These are phyloP conservation scores for Calamus simplicifolius DNA, from an alignment of 176 grass and related monocot genomes.

Conservation along the genomic window DNA sequence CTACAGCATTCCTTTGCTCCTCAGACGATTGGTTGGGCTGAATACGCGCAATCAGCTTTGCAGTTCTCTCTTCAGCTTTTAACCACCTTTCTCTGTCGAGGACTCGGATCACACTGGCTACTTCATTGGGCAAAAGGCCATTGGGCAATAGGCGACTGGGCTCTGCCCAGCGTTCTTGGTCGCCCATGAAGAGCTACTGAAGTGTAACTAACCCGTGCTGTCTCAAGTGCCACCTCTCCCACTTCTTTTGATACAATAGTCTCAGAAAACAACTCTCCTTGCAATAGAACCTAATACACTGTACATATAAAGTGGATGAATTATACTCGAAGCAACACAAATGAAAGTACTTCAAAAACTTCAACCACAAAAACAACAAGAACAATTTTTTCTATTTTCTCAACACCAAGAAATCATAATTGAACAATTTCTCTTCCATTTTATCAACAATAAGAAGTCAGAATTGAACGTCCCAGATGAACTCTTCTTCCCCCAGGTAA, in stretches of 20 bases:
- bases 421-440: too few relatives aligned
- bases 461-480: too few relatives aligned
- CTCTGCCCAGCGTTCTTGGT: slow-evolving; percentile 16
- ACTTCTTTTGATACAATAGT: neutral
- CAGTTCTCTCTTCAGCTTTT: slow-evolving; percentile 48
- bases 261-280: neutral
- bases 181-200: slow-evolving; percentile 9
- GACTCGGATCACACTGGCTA: slow-evolving; percentile 28
- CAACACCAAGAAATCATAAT: too few relatives aligned
- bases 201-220: neutral
- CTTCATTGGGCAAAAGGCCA: slow-evolving; percentile 62
- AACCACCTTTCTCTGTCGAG: slow-evolving; percentile 58
- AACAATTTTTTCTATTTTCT: too few relatives aligned
- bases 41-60: slow-evolving; percentile 62
- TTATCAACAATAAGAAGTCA: too few relatives aligned
- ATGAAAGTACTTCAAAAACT: too few relatives aligned
- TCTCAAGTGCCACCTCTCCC: slow-evolving; percentile 1
- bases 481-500: too few relatives aligned
- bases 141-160: slow-evolving; percentile 46
- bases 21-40: slow-evolving; percentile 74
- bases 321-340: too few relatives aligned
- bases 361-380: too few relatives aligned
- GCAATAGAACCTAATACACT: too few relatives aligned
- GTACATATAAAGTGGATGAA: too few relatives aligned
- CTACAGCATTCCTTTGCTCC: slow-evolving; percentile 51